Conservation (phyloP, 306 rosid genomes). For the Trichosanthes truncata region DNA sequence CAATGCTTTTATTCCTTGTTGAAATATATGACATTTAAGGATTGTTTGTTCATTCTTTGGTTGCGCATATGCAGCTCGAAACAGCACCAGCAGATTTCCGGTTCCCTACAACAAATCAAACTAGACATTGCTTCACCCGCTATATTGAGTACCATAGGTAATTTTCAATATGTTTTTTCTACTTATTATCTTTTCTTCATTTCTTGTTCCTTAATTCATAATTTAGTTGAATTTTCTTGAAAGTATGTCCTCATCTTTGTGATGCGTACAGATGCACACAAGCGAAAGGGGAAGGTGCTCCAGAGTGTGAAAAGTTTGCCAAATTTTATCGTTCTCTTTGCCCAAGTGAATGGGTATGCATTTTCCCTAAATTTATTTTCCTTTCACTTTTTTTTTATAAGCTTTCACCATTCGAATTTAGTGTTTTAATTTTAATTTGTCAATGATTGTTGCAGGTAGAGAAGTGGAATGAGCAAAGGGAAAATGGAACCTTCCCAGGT, state of each 20-base stretch:
- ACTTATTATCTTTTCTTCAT: background rate
- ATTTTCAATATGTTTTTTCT: background rate
- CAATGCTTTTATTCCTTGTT: background rate
- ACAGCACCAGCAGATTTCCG: conserved; percentile 96
- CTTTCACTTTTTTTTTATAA: too few species aligned
- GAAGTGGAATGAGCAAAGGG: conserved; percentile 96
- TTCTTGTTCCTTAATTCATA: background rate
- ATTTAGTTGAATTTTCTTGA: background rate
- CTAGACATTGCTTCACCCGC: conserved; percentile 97
- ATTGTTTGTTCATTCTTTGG: conserved; percentile 3
- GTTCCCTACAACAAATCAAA: conserved; percentile 93
- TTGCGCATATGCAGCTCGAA: conserved; percentile 59
- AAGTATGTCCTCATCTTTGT: background rate
- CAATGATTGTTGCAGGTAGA: conserved; percentile 67
- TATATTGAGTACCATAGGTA: conserved; percentile 84
- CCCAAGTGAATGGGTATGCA: conserved; percentile 97
- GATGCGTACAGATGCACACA: conserved; percentile 50
- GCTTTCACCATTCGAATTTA: too few species aligned
- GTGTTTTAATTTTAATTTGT: too few species aligned
- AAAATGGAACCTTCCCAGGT: conserved; percentile 93
- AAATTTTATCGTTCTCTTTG: conserved; percentile 89
- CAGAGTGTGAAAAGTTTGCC: conserved; percentile 80
- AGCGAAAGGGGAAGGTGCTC: conserved; percentile 85
- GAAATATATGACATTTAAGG: background rate
- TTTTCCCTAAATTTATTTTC: background rate